Evolutionary conservation across 2,329 filamentous ascomycete species (phyloP), one percentile per base, ranked within the genome.

Genomic region (Neoascochyta sp.): DNA sequence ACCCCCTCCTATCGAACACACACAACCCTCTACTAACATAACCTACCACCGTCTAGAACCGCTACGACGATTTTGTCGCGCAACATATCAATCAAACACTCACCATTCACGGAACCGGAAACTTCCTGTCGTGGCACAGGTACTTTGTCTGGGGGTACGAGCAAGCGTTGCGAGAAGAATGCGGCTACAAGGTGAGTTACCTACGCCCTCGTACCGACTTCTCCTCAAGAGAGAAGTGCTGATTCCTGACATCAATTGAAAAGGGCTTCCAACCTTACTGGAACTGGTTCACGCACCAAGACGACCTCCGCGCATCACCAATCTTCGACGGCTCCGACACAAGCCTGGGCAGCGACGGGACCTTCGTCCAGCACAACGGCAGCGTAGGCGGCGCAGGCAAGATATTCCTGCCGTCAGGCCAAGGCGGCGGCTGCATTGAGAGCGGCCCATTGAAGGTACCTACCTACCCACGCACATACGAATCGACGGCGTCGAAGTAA

Each of bases 221-320:
- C n/a, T n/a, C n/a, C n/a, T n/a, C n/a, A n/a, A n/a, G n/a, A n/a
- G n/a, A n/a, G n/a, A n/a, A n/a, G n/a, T n/a, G n/a, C n/a, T n/a
- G n/a, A n/a, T n/a, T n/a, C n/a, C n/a, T n/a, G n/a, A n/a, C n/a
- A n/a, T n/a, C n/a, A n/a, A n/a, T n/a, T n/a, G n/a, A n/a, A n/a
- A n/a, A n/a, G 2, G 46, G 44, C 18, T 45, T 48, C 21, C 53
- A 59, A 16, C 64, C 64, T 3, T 75, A 73, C 54, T 70, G 68
- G 61, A 70, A 75, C 50, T 76, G 71, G 69, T 34, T 41, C 15
- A 33, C 30, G 10, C 29, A 40, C 16, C 37, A 41, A 13, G 34
- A 47, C 3, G 28, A 50, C 40, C 63, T 66, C 1, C 44, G 55
- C 4, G 36, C 31, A 4, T 46, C 40, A 3, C 49, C 50, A 2